phyloP scores from a whole-genome alignment of 805 yeast genomes.

The Metschnikowia lachancei region DNA sequence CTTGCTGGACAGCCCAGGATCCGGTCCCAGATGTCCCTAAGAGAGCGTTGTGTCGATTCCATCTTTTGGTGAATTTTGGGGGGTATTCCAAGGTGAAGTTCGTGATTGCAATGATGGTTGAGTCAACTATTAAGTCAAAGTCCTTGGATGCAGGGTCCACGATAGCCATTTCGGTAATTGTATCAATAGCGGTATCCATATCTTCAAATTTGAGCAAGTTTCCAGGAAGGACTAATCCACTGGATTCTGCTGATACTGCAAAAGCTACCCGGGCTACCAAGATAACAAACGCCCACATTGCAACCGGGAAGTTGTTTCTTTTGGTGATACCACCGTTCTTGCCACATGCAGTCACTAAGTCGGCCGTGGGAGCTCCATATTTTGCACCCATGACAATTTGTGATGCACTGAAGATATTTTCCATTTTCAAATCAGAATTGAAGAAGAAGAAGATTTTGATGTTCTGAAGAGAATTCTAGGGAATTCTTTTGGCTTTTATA shows the following conservation, averaged over 20 bases:
- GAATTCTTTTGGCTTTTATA: too few relatives aligned
- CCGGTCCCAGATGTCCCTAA: slow-evolving; percentile 4
- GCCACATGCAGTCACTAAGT: too few relatives aligned
- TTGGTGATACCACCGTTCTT: too few relatives aligned
- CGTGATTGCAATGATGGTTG: not conserved
- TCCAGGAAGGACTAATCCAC: too few relatives aligned
- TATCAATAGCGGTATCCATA: slow-evolving; percentile 2
- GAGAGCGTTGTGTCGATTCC: slow-evolving; percentile 2
- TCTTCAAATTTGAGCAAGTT: not conserved
- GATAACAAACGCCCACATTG: not conserved
- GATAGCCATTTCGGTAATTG: not conserved
- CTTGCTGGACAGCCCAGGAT: not conserved
- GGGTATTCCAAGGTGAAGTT: not conserved
- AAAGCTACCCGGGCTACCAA: too few relatives aligned
- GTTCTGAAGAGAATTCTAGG: too few relatives aligned
- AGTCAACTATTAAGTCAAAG: not conserved
- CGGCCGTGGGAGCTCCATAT: too few relatives aligned
- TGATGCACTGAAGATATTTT: too few relatives aligned
- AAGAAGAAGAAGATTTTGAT: too few relatives aligned
- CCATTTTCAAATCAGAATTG: too few relatives aligned
- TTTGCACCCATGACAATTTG: too few relatives aligned
- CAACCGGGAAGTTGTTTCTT: not conserved
- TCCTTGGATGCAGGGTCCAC: not conserved
- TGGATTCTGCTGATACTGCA: too few relatives aligned
- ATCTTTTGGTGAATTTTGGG: not conserved